Conservation (phyloP, 257 asterid genomes). For the Solanum gandarillasii region DNA sequence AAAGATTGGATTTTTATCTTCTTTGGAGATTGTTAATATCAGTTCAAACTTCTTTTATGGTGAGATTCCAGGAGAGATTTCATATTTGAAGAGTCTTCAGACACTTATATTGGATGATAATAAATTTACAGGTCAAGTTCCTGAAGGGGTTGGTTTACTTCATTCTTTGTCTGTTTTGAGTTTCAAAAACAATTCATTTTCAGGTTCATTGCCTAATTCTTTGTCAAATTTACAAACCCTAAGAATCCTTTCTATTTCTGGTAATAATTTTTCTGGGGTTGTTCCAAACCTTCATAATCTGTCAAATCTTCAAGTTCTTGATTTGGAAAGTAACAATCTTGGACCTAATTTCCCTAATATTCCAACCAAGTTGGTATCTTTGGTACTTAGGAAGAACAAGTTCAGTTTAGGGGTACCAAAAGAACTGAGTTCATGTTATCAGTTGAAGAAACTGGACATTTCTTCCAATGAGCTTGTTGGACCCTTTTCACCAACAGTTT, state of each 20-base stretch:
- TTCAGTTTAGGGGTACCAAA: conserved; percentile 40
- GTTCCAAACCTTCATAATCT: conserved; percentile 32
- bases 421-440: conserved; percentile 37
- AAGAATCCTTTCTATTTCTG: conserved; percentile 46
- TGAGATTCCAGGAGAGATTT: conserved; percentile 44
- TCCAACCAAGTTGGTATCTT: conserved; percentile 45
- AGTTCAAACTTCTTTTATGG: conserved; percentile 60
- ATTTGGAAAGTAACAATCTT: conserved; percentile 43
- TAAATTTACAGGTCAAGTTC: conserved; percentile 43
- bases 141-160: conserved; percentile 38
- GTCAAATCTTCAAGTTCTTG: conserved; percentile 70
- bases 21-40: conserved; percentile 62
- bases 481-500: conserved; percentile 29
- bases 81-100: conserved; percentile 41
- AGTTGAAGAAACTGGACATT: conserved; percentile 49
- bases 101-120: conserved; percentile 64
- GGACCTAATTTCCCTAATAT: conserved; percentile 61
- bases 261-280: conserved; percentile 46
- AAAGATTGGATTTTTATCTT: conserved; percentile 31
- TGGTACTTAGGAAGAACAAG: conserved; percentile 50
- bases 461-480: conserved; percentile 54
- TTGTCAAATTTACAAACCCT: conserved; percentile 30
- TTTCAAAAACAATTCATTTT: conserved; percentile 56
- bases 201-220: conserved; percentile 38
- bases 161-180: conserved; percentile 52